phyloP scores from a whole-genome alignment of 441 rosid species.

The Syzygium syzygioides region DNA sequence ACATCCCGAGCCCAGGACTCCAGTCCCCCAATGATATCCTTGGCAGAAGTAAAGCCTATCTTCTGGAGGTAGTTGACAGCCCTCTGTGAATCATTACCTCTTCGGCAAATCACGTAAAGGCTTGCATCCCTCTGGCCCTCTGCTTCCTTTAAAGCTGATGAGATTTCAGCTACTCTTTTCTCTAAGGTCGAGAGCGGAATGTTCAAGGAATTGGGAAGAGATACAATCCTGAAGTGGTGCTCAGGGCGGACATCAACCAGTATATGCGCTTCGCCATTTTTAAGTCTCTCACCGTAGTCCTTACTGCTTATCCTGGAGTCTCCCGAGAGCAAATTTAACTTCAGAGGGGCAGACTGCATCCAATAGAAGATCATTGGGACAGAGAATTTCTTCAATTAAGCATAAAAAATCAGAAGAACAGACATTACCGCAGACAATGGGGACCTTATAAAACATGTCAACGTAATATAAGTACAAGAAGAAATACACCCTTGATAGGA shows the following conservation, averaged over 20 bases:
- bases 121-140: conserved; percentile 22
- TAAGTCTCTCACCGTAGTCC: conserved; percentile 46
- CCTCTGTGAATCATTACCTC: conserved; percentile 91
- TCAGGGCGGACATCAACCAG: conserved; percentile 83
- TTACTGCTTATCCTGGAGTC: conserved; percentile 71
- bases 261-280: conserved; percentile 39
- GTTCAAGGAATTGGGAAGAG: conserved; percentile 69
- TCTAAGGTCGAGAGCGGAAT: conserved; percentile 65
- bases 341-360: conserved; percentile 47
- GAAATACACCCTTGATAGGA: background rate
- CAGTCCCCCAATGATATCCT: conserved; percentile 74
- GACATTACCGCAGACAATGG: conserved; percentile 32
- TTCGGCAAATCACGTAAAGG: conserved; percentile 67
- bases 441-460: background rate
- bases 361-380: background rate
- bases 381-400: background rate
- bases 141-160: conserved; percentile 49
- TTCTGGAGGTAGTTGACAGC: conserved; percentile 65
- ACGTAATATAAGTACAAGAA: background rate
- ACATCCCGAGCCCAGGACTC: conserved; percentile 77
- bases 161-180: conserved; percentile 53
- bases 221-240: conserved; percentile 79
- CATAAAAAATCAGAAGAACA: background rate
- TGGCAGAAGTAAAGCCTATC: conserved; percentile 52
- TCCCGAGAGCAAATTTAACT: conserved; percentile 44